phyloP scores from a whole-genome alignment of 1,139 yeast species.

The Suhomyces chickasaworum region DNA sequence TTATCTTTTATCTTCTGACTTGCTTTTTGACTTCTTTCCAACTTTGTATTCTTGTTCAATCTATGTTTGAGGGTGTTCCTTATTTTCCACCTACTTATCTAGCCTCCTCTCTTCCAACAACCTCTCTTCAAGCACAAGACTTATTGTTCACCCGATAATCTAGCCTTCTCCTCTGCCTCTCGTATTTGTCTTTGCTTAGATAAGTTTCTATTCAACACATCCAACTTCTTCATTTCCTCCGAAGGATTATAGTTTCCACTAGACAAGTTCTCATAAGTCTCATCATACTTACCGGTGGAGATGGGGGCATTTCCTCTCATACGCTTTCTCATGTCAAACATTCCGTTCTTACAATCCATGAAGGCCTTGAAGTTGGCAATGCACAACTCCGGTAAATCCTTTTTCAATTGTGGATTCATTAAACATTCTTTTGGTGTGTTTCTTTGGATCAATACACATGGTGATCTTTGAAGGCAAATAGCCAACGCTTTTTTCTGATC shows the following conservation, averaged over 20 bases:
- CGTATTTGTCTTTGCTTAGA: conserved; percentile 32
- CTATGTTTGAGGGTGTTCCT: no score
- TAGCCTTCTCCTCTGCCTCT: conserved; percentile 15
- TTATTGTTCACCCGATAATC: conserved; percentile 3
- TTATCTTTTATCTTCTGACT: no score
- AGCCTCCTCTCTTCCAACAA: no score
- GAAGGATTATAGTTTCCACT: conserved; percentile 78
- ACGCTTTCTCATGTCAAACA: conserved; percentile 86
- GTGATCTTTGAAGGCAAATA: conserved; percentile 91
- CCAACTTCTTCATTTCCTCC: conserved; percentile 74
- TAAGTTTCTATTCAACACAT: conserved; percentile 53
- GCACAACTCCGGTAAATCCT: conserved; percentile 85
- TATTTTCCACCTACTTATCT: no score
- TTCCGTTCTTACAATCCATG: conserved; percentile 83
- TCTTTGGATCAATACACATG: conserved; percentile 89
- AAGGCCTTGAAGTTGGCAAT: conserved; percentile 82
- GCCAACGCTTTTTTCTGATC: conserved; percentile 94
- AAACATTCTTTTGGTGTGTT: conserved; percentile 89
- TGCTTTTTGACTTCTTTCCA: no score
- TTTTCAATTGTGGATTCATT: conserved; percentile 73
- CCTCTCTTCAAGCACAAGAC: no score
- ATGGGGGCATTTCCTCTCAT: conserved; percentile 93
- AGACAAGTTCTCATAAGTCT: conserved; percentile 76
- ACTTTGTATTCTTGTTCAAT: no score
- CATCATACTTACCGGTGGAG: conserved; percentile 90